These are phyloP conservation scores for Fusarium penzigii DNA, from an alignment of 2,329 filamentous ascomycete species.

Conservation along the genomic window DNA sequence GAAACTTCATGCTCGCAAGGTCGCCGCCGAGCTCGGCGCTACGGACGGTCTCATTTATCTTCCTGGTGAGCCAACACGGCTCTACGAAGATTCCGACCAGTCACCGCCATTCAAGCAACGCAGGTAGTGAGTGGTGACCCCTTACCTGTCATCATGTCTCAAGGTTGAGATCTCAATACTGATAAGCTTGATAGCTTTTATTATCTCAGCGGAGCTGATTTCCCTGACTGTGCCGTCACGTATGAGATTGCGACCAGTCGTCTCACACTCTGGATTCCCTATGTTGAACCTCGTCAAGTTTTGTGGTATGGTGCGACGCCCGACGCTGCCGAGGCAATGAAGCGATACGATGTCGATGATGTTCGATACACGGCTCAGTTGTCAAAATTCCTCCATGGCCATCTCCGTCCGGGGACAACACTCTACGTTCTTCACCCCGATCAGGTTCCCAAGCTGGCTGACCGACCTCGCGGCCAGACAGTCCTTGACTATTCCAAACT, in stretches of 20 bases:
- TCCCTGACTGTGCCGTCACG: constrained; percentile 56
- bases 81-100: constrained; percentile 62
- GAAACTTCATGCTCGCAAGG: constrained; percentile 58
- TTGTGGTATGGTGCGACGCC: constrained; percentile 67
- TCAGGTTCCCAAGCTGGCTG: constrained; percentile 40
- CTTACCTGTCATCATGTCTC: neutral
- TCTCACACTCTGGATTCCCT: constrained; percentile 73
- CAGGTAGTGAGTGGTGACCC: constrained; percentile 50
- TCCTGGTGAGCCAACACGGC: constrained; percentile 50
- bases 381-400: constrained; percentile 42
- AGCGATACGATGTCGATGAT: constrained; percentile 68
- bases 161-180: neutral
- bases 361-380: constrained; percentile 64
- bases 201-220: constrained; percentile 57
- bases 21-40: constrained; percentile 51
- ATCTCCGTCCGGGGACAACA: constrained; percentile 42
- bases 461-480: constrained; percentile 39
- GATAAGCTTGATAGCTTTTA: constrained; percentile 49
- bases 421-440: constrained; percentile 49
- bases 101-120: constrained; percentile 57
- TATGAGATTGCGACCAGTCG: constrained; percentile 60
- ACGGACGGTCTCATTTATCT: constrained; percentile 56
- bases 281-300: constrained; percentile 60
- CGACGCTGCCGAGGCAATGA: constrained; percentile 60
- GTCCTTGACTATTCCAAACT: constrained; percentile 55